Conservation (phyloP, 1,284 basidiomycete species). For the Moesziomyces antarcticus region DNA sequence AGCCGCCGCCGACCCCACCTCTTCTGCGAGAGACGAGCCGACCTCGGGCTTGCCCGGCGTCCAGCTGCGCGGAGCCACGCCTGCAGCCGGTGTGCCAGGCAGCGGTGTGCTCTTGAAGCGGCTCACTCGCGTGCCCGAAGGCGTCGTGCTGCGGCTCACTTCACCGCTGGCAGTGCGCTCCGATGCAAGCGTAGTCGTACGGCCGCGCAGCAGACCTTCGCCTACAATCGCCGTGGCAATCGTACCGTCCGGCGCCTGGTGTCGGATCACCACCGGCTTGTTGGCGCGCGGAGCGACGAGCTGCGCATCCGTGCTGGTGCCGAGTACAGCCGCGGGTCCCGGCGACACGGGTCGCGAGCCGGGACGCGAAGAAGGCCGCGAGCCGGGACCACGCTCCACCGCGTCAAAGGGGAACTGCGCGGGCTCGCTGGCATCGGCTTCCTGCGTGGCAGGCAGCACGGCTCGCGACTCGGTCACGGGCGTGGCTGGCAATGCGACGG, state of each 20-base stretch:
- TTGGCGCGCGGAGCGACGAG: constrained; percentile 33
- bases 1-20: constrained; percentile 2
- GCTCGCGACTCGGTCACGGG: constrained; percentile 22
- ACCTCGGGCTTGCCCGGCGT: constrained; percentile 26
- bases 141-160: constrained; percentile 43
- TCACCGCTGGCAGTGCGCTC: constrained; percentile 25
- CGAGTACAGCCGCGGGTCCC: constrained; percentile 15
- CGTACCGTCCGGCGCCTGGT: constrained; percentile 44
- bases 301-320: constrained; percentile 10
- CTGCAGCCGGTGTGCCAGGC: constrained; percentile 14
- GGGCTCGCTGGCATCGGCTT: constrained; percentile 8
- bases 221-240: constrained; percentile 52
- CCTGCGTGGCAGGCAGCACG: constrained; percentile 6
- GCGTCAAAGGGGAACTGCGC: constrained; percentile 26
- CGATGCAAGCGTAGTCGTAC: constrained; percentile 13
- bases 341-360: constrained; percentile 43
- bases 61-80: constrained; percentile 12
- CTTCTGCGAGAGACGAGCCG: constrained; percentile 26
- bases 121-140: constrained; percentile 37
- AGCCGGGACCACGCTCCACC: constrained; percentile 10
- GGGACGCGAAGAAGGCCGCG: constrained; percentile 29
- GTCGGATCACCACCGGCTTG: constrained; percentile 56
- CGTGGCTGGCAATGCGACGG: constrained; percentile 9
- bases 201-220: constrained; percentile 52
- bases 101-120: constrained; percentile 52